Conservation (phyloP, 2,329 filamentous ascomycete genomes). For the Hypocreales sp. region DNA sequence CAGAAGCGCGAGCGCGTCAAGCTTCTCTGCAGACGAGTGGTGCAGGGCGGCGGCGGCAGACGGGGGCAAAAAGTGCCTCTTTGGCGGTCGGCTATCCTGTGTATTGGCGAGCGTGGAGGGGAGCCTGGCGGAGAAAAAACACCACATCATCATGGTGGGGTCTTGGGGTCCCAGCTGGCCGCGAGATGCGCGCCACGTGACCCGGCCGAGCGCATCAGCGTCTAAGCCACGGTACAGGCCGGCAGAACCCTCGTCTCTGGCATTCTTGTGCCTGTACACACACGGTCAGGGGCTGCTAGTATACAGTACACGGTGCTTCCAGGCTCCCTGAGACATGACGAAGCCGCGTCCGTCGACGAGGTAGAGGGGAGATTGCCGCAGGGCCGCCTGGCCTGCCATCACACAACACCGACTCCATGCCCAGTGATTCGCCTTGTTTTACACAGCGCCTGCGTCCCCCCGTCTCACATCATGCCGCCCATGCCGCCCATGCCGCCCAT, state of each 20-base stretch:
- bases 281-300: too few species aligned
- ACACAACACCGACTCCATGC: constrained; percentile 35
- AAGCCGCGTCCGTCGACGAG: too few species aligned
- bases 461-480: constrained; percentile 46
- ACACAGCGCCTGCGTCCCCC: constrained; percentile 10
- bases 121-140: constrained; percentile 17
- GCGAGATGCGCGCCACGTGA: constrained; percentile 17
- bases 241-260: constrained; percentile 8
- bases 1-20: background rate
- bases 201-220: constrained; percentile 6
- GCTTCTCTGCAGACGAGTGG: too few species aligned
- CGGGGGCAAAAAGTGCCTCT: constrained; percentile 3
- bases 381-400: constrained; percentile 13
- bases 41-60: background rate
- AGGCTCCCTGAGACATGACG: constrained; percentile 12
- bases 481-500: constrained; percentile 53
- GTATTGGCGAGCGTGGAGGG: constrained; percentile 7
- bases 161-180: constrained; percentile 5
- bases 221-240: constrained; percentile 1
- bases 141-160: constrained; percentile 16
- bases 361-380: constrained; percentile 19
- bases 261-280: constrained; percentile 11
- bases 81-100: constrained; percentile 3
- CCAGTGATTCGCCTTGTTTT: constrained; percentile 10
- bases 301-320: constrained; percentile 16